These are phyloP conservation scores for Rutstroemia sp. DNA, from an alignment of 2,329 filamentous ascomycete species.

Conservation along the genomic window DNA sequence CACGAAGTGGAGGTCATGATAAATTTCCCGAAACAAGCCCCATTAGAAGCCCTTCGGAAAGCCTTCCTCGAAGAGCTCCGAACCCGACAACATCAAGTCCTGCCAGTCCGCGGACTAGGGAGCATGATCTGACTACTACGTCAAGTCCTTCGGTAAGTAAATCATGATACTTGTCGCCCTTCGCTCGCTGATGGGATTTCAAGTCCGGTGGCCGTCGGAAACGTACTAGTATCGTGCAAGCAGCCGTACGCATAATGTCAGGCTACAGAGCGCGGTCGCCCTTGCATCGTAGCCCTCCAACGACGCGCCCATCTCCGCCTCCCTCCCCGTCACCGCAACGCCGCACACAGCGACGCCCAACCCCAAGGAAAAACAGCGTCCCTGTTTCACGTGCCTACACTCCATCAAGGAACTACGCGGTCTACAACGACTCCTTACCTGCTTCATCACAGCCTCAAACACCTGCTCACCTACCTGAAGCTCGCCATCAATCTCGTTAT, in stretches of 20 bases:
- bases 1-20: not conserved
- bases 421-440: constrained; percentile 42
- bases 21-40: constrained; percentile 8
- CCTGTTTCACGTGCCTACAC: constrained; percentile 14
- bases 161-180: not conserved
- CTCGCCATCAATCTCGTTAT: constrained; percentile 39
- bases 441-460: constrained; percentile 42
- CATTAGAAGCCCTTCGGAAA: constrained; percentile 8
- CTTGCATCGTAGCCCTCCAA: constrained; percentile 8
- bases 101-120: not conserved
- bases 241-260: constrained; percentile 12
- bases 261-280: constrained; percentile 16
- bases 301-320: constrained; percentile 10
- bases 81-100: constrained; percentile 1
- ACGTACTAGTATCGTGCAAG: constrained; percentile 6
- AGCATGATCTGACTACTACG: not conserved
- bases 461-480: constrained; percentile 41
- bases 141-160: constrained; percentile 3
- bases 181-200: not conserved
- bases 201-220: constrained; percentile 9
- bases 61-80: not conserved
- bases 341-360: constrained; percentile 2
- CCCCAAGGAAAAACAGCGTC: not conserved
- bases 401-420: constrained; percentile 27
- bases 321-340: constrained; percentile 14